These are phyloP conservation scores for Zopfia rhizophila DNA, from an alignment of 2,329 filamentous ascomycete species.

Conservation along the genomic window DNA sequence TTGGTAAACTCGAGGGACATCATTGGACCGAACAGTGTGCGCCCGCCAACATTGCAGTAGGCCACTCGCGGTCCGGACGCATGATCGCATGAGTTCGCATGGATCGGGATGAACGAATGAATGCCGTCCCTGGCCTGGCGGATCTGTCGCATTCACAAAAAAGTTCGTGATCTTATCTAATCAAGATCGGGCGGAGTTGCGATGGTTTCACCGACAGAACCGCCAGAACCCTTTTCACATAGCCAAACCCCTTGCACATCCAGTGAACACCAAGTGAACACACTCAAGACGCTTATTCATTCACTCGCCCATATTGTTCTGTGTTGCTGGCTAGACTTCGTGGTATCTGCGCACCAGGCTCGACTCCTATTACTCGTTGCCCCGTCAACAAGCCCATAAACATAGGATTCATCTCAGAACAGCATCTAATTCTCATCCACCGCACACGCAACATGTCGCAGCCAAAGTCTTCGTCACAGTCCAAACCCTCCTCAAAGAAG, in stretches of 20 bases:
- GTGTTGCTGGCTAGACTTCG: too few species aligned
- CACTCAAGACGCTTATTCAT: too few species aligned
- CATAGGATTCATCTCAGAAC: constrained; percentile 21
- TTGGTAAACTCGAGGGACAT: constrained; percentile 16
- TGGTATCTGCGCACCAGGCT: not conserved
- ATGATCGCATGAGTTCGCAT: constrained; percentile 62
- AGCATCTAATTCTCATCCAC: constrained; percentile 12
- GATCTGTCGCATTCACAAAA: constrained; percentile 5
- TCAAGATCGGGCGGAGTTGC: constrained; percentile 12
- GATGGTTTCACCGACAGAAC: constrained; percentile 17
- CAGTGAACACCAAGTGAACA: too few species aligned
- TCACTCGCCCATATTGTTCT: too few species aligned
- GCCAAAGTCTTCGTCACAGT: constrained; percentile 23
- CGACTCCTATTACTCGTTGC: constrained; percentile 32
- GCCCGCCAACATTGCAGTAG: constrained; percentile 50
- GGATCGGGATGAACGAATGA: constrained; percentile 30
- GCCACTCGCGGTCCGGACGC: constrained; percentile 56
- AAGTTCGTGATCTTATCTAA: constrained; percentile 36
- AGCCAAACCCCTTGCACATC: not conserved
- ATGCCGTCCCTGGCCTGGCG: constrained; percentile 10
- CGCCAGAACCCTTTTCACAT: constrained; percentile 5
- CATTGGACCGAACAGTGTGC: constrained; percentile 34
- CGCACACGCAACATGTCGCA: constrained; percentile 25
- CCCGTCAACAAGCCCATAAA: constrained; percentile 45
- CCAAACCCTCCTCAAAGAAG: constrained; percentile 57